Conservation (phyloP, 192 early-diverging fungal species). For the Radiomyces spectabilis region DNA sequence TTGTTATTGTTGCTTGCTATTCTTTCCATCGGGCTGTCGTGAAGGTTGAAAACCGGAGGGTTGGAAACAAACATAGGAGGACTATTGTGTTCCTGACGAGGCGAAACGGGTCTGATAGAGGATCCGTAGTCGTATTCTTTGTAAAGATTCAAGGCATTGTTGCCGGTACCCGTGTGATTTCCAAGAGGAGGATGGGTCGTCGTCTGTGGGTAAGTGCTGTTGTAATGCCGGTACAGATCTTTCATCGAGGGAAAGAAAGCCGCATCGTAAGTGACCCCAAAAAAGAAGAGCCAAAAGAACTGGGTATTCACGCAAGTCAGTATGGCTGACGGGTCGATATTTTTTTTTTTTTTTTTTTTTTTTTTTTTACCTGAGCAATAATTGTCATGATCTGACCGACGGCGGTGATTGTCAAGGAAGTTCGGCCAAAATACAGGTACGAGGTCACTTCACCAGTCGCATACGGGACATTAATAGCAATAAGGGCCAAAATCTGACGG, state of each 20-base stretch:
- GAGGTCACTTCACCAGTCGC: constrained; percentile 6
- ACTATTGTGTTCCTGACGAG: not conserved
- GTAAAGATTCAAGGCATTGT: too few species aligned
- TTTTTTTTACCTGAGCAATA: constrained; percentile 9
- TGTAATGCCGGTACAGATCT: not conserved
- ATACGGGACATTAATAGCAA: constrained; percentile 10
- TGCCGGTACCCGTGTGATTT: not conserved
- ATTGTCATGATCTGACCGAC: constrained; percentile 17
- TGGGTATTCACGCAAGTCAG: not conserved
- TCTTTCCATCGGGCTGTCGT: too few species aligned
- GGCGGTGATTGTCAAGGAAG: constrained; percentile 4
- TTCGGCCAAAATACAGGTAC: constrained; percentile 1
- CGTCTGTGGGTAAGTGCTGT: too few species aligned
- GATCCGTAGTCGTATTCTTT: too few species aligned
- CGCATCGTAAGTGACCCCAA: constrained; percentile 5
- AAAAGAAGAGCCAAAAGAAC: constrained; percentile 11
- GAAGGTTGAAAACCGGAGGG: too few species aligned
- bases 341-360: too few species aligned
- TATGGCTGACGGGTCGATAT: too few species aligned
- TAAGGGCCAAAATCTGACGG: constrained; percentile 9
- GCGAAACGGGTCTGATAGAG: not conserved
- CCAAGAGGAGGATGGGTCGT: not conserved
- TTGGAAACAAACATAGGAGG: too few species aligned
- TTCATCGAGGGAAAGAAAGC: too few species aligned
- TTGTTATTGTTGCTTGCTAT: too few species aligned